A percentile compares a stretch with the other conserved stretches of the same genome.
Conservation (phyloP, 495 filamentous ascomycete genomes). For the Thozetella sp. region DNA sequence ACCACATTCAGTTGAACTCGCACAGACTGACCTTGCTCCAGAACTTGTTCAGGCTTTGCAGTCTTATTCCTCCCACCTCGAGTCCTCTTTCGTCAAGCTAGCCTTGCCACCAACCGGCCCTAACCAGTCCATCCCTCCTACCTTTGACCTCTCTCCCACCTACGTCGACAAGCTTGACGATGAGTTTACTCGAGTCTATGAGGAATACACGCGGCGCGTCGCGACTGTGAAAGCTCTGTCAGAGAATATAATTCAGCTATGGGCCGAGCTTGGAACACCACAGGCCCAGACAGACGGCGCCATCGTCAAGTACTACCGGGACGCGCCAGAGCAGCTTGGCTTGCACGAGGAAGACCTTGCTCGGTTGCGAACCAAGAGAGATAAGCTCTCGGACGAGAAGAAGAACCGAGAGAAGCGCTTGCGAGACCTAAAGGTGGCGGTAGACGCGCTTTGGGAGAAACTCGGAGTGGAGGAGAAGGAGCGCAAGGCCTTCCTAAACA, state of each 20-base stretch:
- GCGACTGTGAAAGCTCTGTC: slow-evolving; percentile 70
- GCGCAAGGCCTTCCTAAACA: slow-evolving; percentile 77
- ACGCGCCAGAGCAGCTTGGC: slow-evolving; percentile 90
- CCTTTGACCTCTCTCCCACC: slow-evolving; percentile 85
- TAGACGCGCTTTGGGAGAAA: slow-evolving; percentile 87
- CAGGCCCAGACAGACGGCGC: slow-evolving; percentile 86
- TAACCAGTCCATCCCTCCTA: slow-evolving; percentile 72
- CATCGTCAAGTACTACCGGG: slow-evolving; percentile 86
- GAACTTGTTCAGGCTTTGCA: slow-evolving; percentile 92
- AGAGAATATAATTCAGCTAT: slow-evolving; percentile 89
- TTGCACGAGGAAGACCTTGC: slow-evolving; percentile 84
- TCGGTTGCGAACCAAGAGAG: slow-evolving; percentile 69
- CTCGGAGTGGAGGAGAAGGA: slow-evolving; percentile 81
- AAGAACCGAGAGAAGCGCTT: slow-evolving; percentile 79
- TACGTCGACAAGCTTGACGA: slow-evolving; percentile 86
- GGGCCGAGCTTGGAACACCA: slow-evolving; percentile 92
- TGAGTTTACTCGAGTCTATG: slow-evolving; percentile 91
- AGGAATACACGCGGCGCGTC: slow-evolving; percentile 87
- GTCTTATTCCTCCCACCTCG: slow-evolving; percentile 93
- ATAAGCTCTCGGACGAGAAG: slow-evolving; percentile 93
- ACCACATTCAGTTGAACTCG: not conserved
- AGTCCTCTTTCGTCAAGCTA: slow-evolving; percentile 80
- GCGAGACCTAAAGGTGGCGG: slow-evolving; percentile 70
- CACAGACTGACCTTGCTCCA: slow-evolving; percentile 32
- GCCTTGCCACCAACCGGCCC: slow-evolving; percentile 77